Conservation (phyloP, 202 grass and related monocot species). For the Dendrocalamus latiflorus region DNA sequence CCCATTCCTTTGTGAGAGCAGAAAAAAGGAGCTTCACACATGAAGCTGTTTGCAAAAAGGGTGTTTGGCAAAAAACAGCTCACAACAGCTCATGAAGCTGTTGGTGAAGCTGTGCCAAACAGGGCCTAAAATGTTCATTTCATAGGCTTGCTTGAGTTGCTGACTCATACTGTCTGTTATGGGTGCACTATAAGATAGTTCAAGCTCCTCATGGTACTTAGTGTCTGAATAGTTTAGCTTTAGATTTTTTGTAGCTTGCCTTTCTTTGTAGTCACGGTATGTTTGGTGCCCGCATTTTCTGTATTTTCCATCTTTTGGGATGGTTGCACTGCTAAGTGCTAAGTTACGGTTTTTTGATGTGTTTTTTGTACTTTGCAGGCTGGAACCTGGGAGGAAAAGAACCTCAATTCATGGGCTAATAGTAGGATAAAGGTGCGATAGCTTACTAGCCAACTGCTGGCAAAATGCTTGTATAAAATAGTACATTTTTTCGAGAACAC, state of each 20-base stretch:
- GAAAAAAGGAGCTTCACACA: no score
- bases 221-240: background rate
- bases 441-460: background rate
- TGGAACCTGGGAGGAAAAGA: slow-evolving; percentile 98
- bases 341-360: background rate
- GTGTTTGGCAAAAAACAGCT: no score
- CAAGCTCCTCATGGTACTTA: background rate
- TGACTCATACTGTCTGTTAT: background rate
- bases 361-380: slow-evolving; percentile 45
- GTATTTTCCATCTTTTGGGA: background rate
- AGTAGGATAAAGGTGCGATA: slow-evolving; percentile 74
- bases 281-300: background rate
- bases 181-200: background rate
- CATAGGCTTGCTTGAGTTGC: background rate
- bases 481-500: no score
- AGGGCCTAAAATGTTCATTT: background rate
- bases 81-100: no score
- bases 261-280: background rate
- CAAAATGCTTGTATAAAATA: background rate
- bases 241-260: background rate
- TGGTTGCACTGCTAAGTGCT: background rate
- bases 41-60: no score
- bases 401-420: slow-evolving; percentile 90
- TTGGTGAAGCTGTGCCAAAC: no score
- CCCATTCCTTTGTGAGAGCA: no score